Conservation (phyloP, 208 protist species). For the Sergeia podlipaevii region DNA sequence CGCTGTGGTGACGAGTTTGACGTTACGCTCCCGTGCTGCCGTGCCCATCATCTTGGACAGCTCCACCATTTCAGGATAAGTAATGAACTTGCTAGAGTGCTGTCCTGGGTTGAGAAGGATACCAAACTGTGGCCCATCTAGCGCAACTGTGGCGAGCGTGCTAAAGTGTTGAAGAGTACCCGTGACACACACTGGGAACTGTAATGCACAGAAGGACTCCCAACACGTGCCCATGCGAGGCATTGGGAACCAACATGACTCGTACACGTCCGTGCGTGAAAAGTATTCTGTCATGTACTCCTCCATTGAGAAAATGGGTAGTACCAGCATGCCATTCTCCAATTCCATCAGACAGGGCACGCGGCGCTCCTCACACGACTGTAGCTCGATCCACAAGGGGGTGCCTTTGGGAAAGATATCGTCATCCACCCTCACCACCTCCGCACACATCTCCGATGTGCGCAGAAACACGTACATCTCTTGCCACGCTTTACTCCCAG, state of each 20-base stretch:
- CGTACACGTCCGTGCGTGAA: constrained; percentile 55
- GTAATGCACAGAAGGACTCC: constrained; percentile 76
- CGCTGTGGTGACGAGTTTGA: background rate
- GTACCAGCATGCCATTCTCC: constrained; percentile 77
- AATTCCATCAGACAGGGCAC: constrained; percentile 62
- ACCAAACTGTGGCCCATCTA: constrained; percentile 41
- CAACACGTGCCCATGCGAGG: constrained; percentile 69
- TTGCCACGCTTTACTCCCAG: constrained; percentile 50
- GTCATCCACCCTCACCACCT: constrained; percentile 37
- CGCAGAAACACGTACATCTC: constrained; percentile 87
- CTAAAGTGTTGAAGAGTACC: constrained; percentile 66
- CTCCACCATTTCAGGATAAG: constrained; percentile 86
- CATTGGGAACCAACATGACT: constrained; percentile 84
- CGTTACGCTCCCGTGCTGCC: constrained; percentile 16
- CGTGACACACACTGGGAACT: constrained; percentile 76
- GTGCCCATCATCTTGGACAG: constrained; percentile 45
- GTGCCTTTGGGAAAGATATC: constrained; percentile 78
- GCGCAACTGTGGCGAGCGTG: constrained; percentile 69
- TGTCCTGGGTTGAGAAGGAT: constrained; percentile 81
- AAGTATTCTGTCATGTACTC: constrained; percentile 86
- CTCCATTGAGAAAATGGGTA: constrained; percentile 88
- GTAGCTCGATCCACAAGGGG: constrained; percentile 85
- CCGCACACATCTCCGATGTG: constrained; percentile 83
- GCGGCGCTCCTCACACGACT: constrained; percentile 79
- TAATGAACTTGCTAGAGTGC: constrained; percentile 85